Base-by-base conservation (phyloP, 2,329 filamentous ascomycete species). In the Penicillium nordicum region DNA sequence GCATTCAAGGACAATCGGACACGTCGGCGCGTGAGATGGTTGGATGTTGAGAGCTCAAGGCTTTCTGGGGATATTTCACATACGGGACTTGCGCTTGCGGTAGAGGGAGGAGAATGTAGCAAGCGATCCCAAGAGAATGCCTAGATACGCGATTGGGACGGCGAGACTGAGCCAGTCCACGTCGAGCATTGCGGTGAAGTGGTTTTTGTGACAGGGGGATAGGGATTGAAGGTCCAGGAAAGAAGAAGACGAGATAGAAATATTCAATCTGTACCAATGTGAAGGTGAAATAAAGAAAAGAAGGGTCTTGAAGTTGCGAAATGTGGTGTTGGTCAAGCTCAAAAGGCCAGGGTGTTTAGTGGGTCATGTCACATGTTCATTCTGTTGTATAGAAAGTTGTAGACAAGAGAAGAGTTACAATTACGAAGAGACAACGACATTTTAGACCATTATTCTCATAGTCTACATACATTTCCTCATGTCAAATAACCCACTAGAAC, bases 61-160 rank as follows among this genome's bases (percentile, higher is more conserved):
- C 34, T 38, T 34, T 16, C 27, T 16, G 21, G 23, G 30, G 36
- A 21, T 14, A 36, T 43, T 21, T 53, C 54, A 82, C 85, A 60
- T 79, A 90, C 88, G 79, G 65, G 89, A 87, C 83, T 96, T 94
- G 75, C 94, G 86, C 78, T 94, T 93, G 69, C 93, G 88, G 77
- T 97, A 97, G 61, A 97, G 85, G 55, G 85, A 90, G 46, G 91
- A 95, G 78, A 99, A 99, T 63, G 91, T 94, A 72, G 89, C 88
- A 65, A 99, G 84, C 36, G 92, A 93, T 69, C 92, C 91, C 69
- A 90, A 82, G 53, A 99, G 87, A 57, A 97, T 89, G 65, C 85
- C 82, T 57, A 99, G 82, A 77, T 99, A 99, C 77, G 90, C 88
- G 71, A 97, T 84, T 58, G 94, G 93, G 69, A 97, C 85, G 70